Percentiles rank a stretch among this genome's conserved stretches.
These are phyloP conservation scores for Trichosporon asahii DNA, from an alignment of 1,284 basidiomycete species.

Conservation along the genomic window DNA sequence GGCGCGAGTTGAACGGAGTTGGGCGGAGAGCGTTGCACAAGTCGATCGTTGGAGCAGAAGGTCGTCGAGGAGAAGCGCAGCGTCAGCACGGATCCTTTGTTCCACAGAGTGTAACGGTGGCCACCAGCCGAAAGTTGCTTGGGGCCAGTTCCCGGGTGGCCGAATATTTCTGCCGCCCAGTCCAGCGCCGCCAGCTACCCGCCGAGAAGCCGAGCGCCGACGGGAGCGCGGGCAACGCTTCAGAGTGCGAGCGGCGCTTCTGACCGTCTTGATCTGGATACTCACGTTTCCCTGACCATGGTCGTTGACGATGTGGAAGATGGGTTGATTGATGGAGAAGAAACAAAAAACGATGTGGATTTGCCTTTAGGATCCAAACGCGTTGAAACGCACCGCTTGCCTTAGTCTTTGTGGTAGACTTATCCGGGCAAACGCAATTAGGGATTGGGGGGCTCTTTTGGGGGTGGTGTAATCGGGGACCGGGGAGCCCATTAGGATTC, in stretches of 20 bases:
- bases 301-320: constrained; percentile 19
- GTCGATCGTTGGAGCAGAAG: not conserved
- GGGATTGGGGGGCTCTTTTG: constrained; percentile 5
- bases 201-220: not conserved
- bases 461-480: not conserved
- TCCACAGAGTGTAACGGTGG: not conserved
- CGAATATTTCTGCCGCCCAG: constrained; percentile 1
- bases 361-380: constrained; percentile 2
- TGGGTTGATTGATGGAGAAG: constrained; percentile 6
- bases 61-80: not conserved
- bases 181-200: not conserved
- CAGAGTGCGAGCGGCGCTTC: not conserved
- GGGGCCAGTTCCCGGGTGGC: not conserved
- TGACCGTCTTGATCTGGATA: constrained; percentile 13
- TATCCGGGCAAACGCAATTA: not conserved
- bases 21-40: not conserved
- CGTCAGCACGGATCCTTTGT: constrained; percentile 13
- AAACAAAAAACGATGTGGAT: constrained; percentile 13
- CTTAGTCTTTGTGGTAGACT: not conserved
- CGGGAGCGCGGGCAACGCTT: not conserved
- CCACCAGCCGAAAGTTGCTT: not conserved
- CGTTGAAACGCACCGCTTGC: constrained; percentile 2
- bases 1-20: not conserved
- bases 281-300: constrained; percentile 55
- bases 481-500: not conserved